Evolutionary conservation across 1,139 yeast genomes (phyloP).

Genomic region (Saccharomycopsis crataegensis): DNA sequence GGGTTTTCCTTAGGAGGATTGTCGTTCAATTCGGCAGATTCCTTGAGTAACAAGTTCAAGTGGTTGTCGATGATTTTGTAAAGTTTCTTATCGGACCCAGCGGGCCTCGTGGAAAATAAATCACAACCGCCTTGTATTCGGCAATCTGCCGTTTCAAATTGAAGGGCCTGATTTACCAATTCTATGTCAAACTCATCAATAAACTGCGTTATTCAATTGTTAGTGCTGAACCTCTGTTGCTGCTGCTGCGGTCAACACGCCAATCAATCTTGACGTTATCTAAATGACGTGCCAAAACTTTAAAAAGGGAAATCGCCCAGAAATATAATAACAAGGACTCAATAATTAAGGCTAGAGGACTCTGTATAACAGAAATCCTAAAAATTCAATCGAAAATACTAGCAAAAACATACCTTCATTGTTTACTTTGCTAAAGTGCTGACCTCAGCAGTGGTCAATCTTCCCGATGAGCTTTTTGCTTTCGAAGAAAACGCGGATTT

Average conservation of each 20-base stretch:
- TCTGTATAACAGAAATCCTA: no score
- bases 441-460: no score
- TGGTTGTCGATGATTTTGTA: conserved; percentile 84
- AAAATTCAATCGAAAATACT: no score
- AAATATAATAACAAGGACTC: no score
- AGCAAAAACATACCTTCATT: no score
- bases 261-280: no score
- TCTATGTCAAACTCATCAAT: conserved; percentile 90
- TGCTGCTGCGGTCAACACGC: neutral
- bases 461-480: no score
- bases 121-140: conserved; percentile 92
- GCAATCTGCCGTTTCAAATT: conserved; percentile 82
- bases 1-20: conserved; percentile 15
- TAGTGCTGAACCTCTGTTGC: neutral
- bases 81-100: conserved; percentile 80
- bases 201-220: conserved; percentile 40
- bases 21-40: conserved; percentile 26
- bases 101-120: conserved; percentile 87
- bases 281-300: no score
- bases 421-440: no score
- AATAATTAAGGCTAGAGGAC: no score
- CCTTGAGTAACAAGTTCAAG: conserved; percentile 58
- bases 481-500: no score
- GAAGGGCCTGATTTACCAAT: conserved; percentile 76
- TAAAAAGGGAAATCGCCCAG: no score